Conservation (phyloP, 768 basidiomycete species). For the Podaxis sp. region DNA sequence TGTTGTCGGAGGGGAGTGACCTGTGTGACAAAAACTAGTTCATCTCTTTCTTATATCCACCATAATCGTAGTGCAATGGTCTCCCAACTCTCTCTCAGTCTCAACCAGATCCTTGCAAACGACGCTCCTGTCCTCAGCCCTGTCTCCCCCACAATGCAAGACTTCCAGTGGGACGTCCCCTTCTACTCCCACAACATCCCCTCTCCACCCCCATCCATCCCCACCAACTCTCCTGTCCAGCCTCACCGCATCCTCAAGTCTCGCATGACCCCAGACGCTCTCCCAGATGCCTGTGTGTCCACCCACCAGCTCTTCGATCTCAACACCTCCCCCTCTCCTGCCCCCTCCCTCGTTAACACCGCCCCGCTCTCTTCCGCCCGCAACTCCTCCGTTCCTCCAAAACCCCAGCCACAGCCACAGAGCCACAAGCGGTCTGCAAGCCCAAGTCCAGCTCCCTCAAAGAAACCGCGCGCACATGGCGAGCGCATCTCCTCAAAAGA, state of each 20-base stretch:
- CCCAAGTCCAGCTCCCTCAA: constrained; percentile 27
- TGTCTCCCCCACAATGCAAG: constrained; percentile 24
- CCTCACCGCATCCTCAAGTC: constrained; percentile 46
- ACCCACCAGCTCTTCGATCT: constrained; percentile 75
- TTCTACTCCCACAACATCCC: constrained; percentile 38
- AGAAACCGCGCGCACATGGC: constrained; percentile 42
- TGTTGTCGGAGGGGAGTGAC: constrained; percentile 6
- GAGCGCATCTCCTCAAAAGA: constrained; percentile 67
- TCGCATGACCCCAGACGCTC: constrained; percentile 39
- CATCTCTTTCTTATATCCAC: constrained; percentile 15
- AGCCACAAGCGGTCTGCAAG: constrained; percentile 43
- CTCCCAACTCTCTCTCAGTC: constrained; percentile 28
- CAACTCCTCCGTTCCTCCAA: constrained; percentile 15
- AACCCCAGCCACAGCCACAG: constrained; percentile 18
- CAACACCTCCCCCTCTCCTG: constrained; percentile 30
- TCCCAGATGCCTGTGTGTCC: constrained; percentile 48
- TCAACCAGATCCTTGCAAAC: constrained; percentile 48
- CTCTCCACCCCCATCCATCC: constrained; percentile 44
- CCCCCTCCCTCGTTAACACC: constrained; percentile 18
- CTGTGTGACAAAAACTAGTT: constrained; percentile 9
- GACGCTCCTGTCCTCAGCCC: constrained; percentile 61
- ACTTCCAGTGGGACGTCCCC: constrained; percentile 46
- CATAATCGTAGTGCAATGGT: constrained; percentile 12
- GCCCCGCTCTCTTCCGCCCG: neutral
- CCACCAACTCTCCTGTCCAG: constrained; percentile 42